These are phyloP conservation scores for Choanephora cucurbitarum DNA, from an alignment of 371 early-diverging fungal species.

Conservation along the genomic window DNA sequence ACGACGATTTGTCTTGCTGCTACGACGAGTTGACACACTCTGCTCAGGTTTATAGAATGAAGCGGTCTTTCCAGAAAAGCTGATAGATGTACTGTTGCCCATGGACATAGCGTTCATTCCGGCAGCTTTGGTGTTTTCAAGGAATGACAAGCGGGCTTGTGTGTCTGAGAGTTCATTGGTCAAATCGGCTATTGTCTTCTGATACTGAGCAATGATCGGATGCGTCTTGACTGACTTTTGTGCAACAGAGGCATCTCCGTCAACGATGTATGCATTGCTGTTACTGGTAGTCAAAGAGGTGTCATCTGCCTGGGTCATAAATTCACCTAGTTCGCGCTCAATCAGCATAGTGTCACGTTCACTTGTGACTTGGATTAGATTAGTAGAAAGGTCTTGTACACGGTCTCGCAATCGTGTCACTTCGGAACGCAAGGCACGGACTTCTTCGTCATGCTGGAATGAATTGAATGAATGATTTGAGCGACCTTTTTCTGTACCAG, in stretches of 20 bases:
- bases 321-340: conserved; percentile 53
- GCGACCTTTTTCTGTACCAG: conserved; percentile 6
- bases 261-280: neutral
- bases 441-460: conserved; percentile 45
- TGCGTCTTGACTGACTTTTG: conserved; percentile 34
- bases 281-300: conserved; percentile 1
- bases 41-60: conserved; percentile 17
- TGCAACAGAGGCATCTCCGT: conserved; percentile 10
- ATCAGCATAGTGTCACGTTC: conserved; percentile 65
- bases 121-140: conserved; percentile 33
- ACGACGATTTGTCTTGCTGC: conserved; percentile 9
- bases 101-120: conserved; percentile 28
- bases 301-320: conserved; percentile 21
- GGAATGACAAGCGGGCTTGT: conserved; percentile 35
- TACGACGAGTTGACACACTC: conserved; percentile 11
- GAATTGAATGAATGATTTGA: neutral
- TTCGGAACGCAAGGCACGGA: conserved; percentile 48
- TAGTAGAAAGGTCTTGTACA: conserved; percentile 46
- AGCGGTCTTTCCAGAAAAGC: conserved; percentile 27
- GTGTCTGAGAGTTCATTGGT: conserved; percentile 56
- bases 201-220: conserved; percentile 60
- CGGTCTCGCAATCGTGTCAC: conserved; percentile 57
- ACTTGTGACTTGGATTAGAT: conserved; percentile 56
- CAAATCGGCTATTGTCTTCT: conserved; percentile 56
- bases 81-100: conserved; percentile 24